Evolutionary conservation across 2,329 filamentous ascomycete genomes (phyloP).

Genomic region (Ceratocystiopsis brevicomis): DNA sequence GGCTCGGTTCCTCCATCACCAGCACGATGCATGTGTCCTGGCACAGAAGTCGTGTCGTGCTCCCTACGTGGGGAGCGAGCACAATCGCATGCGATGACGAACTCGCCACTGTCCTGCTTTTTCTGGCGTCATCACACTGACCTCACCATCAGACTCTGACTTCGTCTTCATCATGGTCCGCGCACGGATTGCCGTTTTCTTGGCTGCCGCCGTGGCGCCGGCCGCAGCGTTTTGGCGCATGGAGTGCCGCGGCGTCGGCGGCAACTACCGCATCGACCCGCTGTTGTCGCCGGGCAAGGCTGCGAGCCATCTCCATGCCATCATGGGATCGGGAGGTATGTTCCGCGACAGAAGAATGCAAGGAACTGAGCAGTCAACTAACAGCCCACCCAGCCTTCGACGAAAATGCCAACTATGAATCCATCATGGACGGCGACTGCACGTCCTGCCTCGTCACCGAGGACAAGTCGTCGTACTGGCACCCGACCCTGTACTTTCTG

Average conservation of each 20-base stretch:
- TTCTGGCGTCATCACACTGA: no score
- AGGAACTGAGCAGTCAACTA: neutral
- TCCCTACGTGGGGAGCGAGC: no score
- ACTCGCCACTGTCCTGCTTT: no score
- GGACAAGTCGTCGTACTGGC: slow-evolving; percentile 83
- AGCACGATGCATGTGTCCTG: no score
- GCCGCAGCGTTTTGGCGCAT: slow-evolving; percentile 66
- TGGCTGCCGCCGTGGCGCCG: slow-evolving; percentile 5
- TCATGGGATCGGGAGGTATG: slow-evolving; percentile 62
- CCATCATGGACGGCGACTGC: slow-evolving; percentile 45
- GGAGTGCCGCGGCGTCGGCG: slow-evolving; percentile 55
- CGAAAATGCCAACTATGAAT: slow-evolving; percentile 32
- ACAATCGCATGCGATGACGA: no score
- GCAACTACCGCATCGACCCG: slow-evolving; percentile 58
- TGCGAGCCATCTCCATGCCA: slow-evolving; percentile 50
- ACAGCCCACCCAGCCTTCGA: slow-evolving; percentile 44
- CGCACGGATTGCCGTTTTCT: neutral
- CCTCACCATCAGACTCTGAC: neutral
- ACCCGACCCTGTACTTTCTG: slow-evolving; percentile 60
- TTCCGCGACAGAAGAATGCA: neutral
- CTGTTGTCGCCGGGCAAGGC: slow-evolving; percentile 43
- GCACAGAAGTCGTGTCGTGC: no score
- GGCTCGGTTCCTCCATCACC: no score
- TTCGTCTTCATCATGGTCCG: neutral
- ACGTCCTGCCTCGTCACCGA: slow-evolving; percentile 64